Evolutionary conservation across 2,329 filamentous ascomycete species (phyloP).

Genomic region (Colletotrichum agaves): DNA sequence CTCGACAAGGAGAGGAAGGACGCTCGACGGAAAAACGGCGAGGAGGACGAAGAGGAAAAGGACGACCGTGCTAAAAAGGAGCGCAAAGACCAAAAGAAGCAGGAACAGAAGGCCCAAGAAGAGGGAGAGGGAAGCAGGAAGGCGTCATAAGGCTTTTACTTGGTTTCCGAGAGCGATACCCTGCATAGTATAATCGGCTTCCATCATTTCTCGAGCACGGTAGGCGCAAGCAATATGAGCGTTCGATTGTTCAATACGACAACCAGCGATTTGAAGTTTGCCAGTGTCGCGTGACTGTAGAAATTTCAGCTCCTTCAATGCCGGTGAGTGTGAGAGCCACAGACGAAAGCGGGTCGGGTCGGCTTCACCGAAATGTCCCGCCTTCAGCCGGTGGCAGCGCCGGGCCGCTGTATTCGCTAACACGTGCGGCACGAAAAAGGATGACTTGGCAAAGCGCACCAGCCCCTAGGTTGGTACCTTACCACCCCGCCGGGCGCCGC

Average conservation of each 20-base stretch:
- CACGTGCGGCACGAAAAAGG: neutral
- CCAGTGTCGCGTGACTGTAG: neutral
- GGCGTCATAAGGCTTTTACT: slow-evolving; percentile 5
- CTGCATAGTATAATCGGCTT: neutral
- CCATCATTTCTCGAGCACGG: neutral
- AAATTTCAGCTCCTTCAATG: neutral
- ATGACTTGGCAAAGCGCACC: neutral
- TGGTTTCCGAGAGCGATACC: slow-evolving; percentile 7
- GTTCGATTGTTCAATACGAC: neutral
- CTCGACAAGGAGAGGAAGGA: slow-evolving; percentile 63
- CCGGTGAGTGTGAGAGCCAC: neutral
- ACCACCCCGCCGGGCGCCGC: slow-evolving; percentile 8
- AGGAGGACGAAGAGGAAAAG: slow-evolving; percentile 52
- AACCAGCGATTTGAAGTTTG: neutral
- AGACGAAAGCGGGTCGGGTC: neutral
- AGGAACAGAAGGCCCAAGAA: slow-evolving; percentile 42
- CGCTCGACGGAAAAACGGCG: slow-evolving; percentile 48
- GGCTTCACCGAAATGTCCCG: neutral
- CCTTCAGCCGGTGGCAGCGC: neutral
- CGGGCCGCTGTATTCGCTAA: neutral
- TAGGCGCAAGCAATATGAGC: slow-evolving; percentile 3
- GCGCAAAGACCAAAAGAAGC: slow-evolving; percentile 43
- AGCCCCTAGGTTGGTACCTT: neutral
- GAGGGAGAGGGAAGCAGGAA: slow-evolving; percentile 26
- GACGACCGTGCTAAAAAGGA: slow-evolving; percentile 49